Conservation (phyloP, 257 asterid genomes). For the Schizonepeta tenuifolia region DNA sequence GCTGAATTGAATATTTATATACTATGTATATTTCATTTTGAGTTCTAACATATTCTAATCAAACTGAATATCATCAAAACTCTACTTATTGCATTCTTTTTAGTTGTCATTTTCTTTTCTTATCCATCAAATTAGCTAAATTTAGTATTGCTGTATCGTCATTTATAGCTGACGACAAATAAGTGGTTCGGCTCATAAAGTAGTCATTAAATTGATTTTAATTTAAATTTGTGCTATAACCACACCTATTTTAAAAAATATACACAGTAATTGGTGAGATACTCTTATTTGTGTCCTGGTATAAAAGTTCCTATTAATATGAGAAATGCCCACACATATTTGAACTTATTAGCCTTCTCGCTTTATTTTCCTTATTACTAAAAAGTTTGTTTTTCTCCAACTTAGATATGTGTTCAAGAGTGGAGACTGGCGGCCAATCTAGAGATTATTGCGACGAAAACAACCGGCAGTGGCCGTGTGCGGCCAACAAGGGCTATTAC, state of each 20-base stretch:
- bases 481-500: constrained; percentile 35
- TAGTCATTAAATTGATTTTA: too few species aligned
- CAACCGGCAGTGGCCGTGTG: constrained; percentile 47
- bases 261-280: too few species aligned
- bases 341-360: too few species aligned
- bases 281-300: too few species aligned
- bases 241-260: too few species aligned
- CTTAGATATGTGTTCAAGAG: constrained; percentile 6
- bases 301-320: too few species aligned
- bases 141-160: not conserved
- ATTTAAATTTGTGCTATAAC: too few species aligned
- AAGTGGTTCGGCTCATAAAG: not conserved
- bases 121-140: not conserved
- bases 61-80: too few species aligned
- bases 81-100: not conserved
- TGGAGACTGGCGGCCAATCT: constrained; percentile 24
- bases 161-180: not conserved
- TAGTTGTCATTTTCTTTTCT: not conserved
- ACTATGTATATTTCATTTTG: too few species aligned
- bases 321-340: too few species aligned
- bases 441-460: constrained; percentile 40
- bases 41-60: not conserved
- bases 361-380: not conserved
- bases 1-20: not conserved
- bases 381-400: not conserved